Conservation (phyloP, 73 alveolate species). For the Loxodes magnus region DNA sequence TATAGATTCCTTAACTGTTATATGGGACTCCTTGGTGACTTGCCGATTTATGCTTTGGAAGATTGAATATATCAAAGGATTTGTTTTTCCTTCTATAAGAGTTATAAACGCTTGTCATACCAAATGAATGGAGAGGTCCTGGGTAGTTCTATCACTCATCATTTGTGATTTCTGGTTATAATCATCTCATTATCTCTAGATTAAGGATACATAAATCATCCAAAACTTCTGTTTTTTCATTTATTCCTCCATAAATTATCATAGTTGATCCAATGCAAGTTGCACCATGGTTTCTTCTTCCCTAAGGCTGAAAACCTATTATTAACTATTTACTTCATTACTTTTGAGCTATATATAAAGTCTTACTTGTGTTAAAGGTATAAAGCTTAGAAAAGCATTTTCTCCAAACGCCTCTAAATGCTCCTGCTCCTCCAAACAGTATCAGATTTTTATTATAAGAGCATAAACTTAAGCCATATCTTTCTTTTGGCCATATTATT, state of each 20-base stretch:
- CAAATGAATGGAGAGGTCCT: too few species aligned
- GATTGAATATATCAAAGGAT: too few species aligned
- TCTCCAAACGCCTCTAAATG: slow-evolving; percentile 1
- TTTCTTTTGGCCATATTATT: slow-evolving; percentile 7
- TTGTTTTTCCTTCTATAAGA: too few species aligned
- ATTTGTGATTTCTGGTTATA: slow-evolving; percentile 4
- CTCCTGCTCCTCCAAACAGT: slow-evolving; percentile 10
- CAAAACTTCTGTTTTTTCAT: background rate
- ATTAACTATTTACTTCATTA: background rate
- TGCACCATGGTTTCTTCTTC: slow-evolving; percentile 13
- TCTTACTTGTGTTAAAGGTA: background rate
- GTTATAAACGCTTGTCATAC: too few species aligned
- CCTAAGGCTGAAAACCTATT: background rate
- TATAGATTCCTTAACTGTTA: too few species aligned
- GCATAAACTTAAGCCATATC: background rate
- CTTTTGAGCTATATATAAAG: background rate
- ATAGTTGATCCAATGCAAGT: background rate
- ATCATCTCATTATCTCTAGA: background rate
- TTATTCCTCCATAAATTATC: slow-evolving; percentile 4
- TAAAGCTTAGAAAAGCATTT: background rate
- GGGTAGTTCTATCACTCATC: too few species aligned
- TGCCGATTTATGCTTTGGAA: too few species aligned
- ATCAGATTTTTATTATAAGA: slow-evolving; percentile 6
- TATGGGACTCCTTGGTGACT: too few species aligned
- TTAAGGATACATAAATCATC: slow-evolving; percentile 1